Evolutionary conservation across 192 early-diverging fungal genomes (phyloP).

Genomic region (Entophlyctis luteolus): DNA sequence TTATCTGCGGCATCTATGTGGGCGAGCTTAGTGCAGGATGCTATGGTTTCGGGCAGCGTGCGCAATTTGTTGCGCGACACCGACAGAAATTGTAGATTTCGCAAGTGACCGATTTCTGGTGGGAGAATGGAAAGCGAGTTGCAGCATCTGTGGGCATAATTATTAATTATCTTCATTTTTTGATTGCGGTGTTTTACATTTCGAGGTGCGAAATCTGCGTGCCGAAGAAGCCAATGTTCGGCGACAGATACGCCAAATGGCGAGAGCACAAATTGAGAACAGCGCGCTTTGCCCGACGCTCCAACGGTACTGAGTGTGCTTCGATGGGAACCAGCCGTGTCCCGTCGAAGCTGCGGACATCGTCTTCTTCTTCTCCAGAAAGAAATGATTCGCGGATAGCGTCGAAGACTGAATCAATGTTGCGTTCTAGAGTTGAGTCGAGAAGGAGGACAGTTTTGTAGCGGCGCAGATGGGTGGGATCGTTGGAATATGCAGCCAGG

Average conservation of each 20-base stretch:
- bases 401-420: no score
- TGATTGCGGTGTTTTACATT: constrained; percentile 51
- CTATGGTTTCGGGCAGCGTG: constrained; percentile 66
- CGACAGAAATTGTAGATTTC: constrained; percentile 60
- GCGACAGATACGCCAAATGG: constrained; percentile 58
- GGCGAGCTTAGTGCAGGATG: constrained; percentile 59
- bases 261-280: constrained; percentile 58
- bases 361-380: no score
- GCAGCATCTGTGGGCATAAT: constrained; percentile 56
- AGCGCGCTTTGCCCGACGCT: no score
- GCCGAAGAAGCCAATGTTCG: constrained; percentile 65
- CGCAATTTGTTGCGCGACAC: constrained; percentile 66
- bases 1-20: constrained; percentile 66
- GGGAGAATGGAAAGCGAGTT: constrained; percentile 68
- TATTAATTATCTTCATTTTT: not conserved
- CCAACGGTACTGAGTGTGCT: no score
- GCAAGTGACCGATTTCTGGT: constrained; percentile 68
- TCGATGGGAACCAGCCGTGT: no score
- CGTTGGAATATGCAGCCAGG: no score
- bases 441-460: no score
- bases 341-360: no score
- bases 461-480: no score
- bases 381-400: no score
- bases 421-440: no score
- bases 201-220: constrained; percentile 59